Evolutionary conservation across 1,139 yeast species (phyloP).

Genomic region (Hansenula sp.): DNA sequence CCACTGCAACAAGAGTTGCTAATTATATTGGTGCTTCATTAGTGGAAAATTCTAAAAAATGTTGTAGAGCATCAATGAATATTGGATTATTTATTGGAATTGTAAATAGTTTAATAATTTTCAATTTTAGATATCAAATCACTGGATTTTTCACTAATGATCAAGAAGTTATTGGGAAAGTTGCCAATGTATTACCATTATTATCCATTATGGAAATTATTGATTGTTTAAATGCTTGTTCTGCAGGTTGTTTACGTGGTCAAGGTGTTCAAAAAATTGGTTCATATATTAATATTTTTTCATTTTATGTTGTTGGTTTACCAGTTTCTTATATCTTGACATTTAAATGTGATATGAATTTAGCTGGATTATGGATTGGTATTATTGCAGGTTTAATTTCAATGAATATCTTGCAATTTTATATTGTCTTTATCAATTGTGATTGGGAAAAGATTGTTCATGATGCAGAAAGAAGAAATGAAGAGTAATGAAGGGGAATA

Average conservation of each 20-base stretch:
- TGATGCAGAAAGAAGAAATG: conserved; percentile 36
- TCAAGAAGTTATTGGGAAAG: conserved; percentile 50
- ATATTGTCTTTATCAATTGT: conserved; percentile 30
- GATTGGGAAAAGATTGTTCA: conserved; percentile 30
- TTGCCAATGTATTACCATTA: conserved; percentile 52
- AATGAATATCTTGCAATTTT: conserved; percentile 59
- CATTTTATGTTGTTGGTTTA: conserved; percentile 68
- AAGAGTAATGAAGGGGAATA: no score
- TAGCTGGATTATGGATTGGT: conserved; percentile 85
- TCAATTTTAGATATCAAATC: conserved; percentile 46
- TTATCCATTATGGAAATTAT: conserved; percentile 71
- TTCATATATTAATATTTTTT: conserved; percentile 69
- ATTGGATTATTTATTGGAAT: conserved; percentile 31
- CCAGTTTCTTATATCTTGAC: conserved; percentile 69
- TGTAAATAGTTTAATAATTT: conserved; percentile 51
- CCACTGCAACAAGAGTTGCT: conserved; percentile 38
- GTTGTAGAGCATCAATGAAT: conserved; percentile 17
- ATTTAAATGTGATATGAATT: conserved; percentile 48
- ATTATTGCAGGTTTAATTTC: conserved; percentile 67
- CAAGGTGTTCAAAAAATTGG: conserved; percentile 86
- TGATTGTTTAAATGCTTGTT: conserved; percentile 78
- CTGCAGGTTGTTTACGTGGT: conserved; percentile 82
- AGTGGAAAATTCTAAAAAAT: conserved; percentile 21
- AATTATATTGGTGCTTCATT: conserved; percentile 32
- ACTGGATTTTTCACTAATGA: conserved; percentile 72